These are phyloP conservation scores for Pisolithus orientalis DNA, from an alignment of 768 basidiomycete species.

Conservation along the genomic window DNA sequence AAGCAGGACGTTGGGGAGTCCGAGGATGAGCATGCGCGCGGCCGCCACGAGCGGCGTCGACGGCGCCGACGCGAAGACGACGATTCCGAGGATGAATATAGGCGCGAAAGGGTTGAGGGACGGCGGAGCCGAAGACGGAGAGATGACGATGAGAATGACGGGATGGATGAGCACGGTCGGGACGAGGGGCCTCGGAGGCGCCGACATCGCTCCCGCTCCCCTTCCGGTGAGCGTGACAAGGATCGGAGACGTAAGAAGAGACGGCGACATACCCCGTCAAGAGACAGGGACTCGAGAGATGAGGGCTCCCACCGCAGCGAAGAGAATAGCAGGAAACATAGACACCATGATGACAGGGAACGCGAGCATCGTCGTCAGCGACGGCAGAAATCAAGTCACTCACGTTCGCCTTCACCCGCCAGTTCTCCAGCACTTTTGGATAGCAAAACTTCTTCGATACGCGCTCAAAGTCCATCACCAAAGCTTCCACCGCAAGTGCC, in stretches of 20 bases:
- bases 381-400: slow-evolving; percentile 15
- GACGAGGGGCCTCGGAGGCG: slow-evolving; percentile 15
- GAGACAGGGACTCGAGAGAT: slow-evolving; percentile 5
- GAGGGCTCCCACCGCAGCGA: slow-evolving; percentile 9
- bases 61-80: slow-evolving; percentile 39
- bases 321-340: slow-evolving; percentile 18
- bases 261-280: slow-evolving; percentile 14
- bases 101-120: too few species aligned
- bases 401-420: slow-evolving; percentile 2
- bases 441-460: slow-evolving; percentile 1
- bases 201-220: slow-evolving; percentile 25
- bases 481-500: slow-evolving; percentile 9
- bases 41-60: not conserved
- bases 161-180: slow-evolving; percentile 17
- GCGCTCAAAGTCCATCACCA: slow-evolving; percentile 12
- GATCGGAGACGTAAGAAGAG: slow-evolving; percentile 16
- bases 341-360: slow-evolving; percentile 16
- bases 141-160: slow-evolving; percentile 28
- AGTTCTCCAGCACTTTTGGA: slow-evolving; percentile 10
- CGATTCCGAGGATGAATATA: not conserved
- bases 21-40: not conserved
- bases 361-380: slow-evolving; percentile 12
- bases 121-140: too few species aligned
- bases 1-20: slow-evolving; percentile 38
- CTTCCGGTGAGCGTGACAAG: slow-evolving; percentile 19